A percentile compares a stretch with the other conserved stretches of the same genome.
These are phyloP conservation scores for Geoglossum cookeanum DNA, from an alignment of 2,329 filamentous ascomycete genomes.

Conservation along the genomic window DNA sequence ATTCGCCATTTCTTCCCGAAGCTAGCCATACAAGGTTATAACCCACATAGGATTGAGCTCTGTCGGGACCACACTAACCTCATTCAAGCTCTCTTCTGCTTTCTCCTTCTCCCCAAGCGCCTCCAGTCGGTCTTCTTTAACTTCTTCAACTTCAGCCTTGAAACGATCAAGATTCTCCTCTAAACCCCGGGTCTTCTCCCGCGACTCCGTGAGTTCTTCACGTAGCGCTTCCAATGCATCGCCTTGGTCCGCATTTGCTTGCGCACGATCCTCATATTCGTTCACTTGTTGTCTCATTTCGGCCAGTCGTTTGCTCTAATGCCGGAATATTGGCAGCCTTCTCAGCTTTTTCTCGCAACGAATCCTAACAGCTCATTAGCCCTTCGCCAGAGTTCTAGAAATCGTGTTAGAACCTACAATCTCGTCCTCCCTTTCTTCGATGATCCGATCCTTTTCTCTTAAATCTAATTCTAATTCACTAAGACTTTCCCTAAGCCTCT, in stretches of 20 bases:
- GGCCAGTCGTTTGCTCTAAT: slow-evolving; percentile 29
- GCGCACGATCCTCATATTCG: background rate
- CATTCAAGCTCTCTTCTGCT: slow-evolving; percentile 22
- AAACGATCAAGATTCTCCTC: slow-evolving; percentile 20
- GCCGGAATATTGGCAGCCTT: slow-evolving; percentile 26
- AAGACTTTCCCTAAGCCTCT: slow-evolving; percentile 31
- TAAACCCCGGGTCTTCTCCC: background rate
- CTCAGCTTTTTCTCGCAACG: slow-evolving; percentile 32
- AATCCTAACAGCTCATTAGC: slow-evolving; percentile 26
- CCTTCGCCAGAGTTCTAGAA: slow-evolving; percentile 13
- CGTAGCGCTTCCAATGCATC: slow-evolving; percentile 22
- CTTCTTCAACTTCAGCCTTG: slow-evolving; percentile 19
- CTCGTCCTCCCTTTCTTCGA: slow-evolving; percentile 59
- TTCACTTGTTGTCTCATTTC: slow-evolving; percentile 16
- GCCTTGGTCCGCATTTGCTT: slow-evolving; percentile 16
- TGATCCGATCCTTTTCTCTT: slow-evolving; percentile 52
- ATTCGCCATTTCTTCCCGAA: slow-evolving; percentile 61
- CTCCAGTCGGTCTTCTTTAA: slow-evolving; percentile 26
- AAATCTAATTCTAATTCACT: slow-evolving; percentile 57
- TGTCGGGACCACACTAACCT: slow-evolving; percentile 5
- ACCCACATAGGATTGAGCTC: background rate
- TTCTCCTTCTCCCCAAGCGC: slow-evolving; percentile 32
- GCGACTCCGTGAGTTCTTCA: slow-evolving; percentile 5
- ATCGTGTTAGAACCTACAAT: slow-evolving; percentile 22
- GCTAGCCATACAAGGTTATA: slow-evolving; percentile 17